phyloP scores from a whole-genome alignment of 2,329 filamentous ascomycete genomes.

The Aspergillus latus region DNA sequence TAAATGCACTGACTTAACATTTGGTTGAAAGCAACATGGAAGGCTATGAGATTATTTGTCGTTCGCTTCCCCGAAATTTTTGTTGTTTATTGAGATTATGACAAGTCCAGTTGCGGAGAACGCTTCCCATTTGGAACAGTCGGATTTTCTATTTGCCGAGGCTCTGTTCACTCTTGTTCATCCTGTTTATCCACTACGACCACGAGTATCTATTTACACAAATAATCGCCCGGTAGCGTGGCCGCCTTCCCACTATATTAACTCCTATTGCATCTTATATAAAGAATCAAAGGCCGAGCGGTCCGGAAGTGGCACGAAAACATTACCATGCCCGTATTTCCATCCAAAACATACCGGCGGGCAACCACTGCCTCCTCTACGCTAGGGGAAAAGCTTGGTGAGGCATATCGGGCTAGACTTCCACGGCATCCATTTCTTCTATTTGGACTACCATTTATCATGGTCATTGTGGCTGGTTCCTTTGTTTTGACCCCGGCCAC shows the following conservation, averaged over 20 bases:
- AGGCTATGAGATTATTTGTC: neutral
- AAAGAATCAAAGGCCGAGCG: too few species aligned
- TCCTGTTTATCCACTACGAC: neutral
- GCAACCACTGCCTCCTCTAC: conserved; percentile 49
- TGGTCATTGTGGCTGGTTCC: conserved; percentile 84
- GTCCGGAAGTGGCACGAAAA: too few species aligned
- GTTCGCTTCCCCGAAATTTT: conserved; percentile 1
- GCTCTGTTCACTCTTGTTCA: neutral
- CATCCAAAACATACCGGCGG: conserved; percentile 68
- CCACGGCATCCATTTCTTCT: conserved; percentile 81
- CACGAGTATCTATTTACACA: too few species aligned
- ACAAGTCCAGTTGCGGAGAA: conserved; percentile 12
- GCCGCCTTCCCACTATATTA: too few species aligned
- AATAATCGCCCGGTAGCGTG: too few species aligned
- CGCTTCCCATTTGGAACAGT: conserved; percentile 3
- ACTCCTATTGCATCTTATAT: too few species aligned
- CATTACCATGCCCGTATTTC: conserved; percentile 61
- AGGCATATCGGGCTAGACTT: conserved; percentile 73
- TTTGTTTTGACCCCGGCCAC: conserved; percentile 95
- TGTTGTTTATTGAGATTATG: conserved; percentile 9
- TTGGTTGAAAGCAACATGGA: neutral
- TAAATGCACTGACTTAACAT: neutral
- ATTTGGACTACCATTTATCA: conserved; percentile 90
- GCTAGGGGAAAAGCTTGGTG: conserved; percentile 67
- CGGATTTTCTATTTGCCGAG: conserved; percentile 19